These are phyloP conservation scores for Scheffersomyces coipomensis DNA, from an alignment of 805 yeast species.

Conservation along the genomic window DNA sequence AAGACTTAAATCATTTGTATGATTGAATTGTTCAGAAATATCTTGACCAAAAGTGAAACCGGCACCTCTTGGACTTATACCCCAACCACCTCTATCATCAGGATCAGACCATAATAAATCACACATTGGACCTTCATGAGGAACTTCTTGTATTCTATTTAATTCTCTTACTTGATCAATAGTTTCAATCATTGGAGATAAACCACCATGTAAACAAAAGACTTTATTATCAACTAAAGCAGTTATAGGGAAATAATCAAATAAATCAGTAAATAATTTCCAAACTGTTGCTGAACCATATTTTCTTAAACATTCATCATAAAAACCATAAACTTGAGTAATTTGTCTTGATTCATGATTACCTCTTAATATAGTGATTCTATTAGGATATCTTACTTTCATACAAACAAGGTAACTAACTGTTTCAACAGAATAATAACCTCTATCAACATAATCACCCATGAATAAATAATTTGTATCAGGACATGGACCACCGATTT, in stretches of 20 bases:
- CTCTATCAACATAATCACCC: conserved; percentile 85
- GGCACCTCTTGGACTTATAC: conserved; percentile 96
- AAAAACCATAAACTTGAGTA: conserved; percentile 94
- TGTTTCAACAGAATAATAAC: conserved; percentile 88
- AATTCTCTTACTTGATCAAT: conserved; percentile 89
- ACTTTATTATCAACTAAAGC: conserved; percentile 89
- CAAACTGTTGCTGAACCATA: conserved; percentile 92
- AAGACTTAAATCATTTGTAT: conserved; percentile 77
- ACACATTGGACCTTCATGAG: conserved; percentile 98
- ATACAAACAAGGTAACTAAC: conserved; percentile 84
- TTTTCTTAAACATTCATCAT: conserved; percentile 91
- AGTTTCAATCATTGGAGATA: conserved; percentile 91
- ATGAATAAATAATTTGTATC: conserved; percentile 48
- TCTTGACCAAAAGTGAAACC: conserved; percentile 98
- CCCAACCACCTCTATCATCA: conserved; percentile 98
- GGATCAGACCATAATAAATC: conserved; percentile 97
- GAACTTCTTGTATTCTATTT: conserved; percentile 92
- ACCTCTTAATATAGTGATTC: conserved; percentile 91
- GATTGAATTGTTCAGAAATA: conserved; percentile 90
- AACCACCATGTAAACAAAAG: conserved; percentile 92
- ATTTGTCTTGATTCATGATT: conserved; percentile 95
- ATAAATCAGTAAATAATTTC: conserved; percentile 88
- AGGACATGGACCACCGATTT: conserved; percentile 71
- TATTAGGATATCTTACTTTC: conserved; percentile 87
- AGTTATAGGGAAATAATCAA: conserved; percentile 90